phyloP scores from a whole-genome alignment of 2,329 filamentous ascomycete genomes.

The Xylogone sp. region DNA sequence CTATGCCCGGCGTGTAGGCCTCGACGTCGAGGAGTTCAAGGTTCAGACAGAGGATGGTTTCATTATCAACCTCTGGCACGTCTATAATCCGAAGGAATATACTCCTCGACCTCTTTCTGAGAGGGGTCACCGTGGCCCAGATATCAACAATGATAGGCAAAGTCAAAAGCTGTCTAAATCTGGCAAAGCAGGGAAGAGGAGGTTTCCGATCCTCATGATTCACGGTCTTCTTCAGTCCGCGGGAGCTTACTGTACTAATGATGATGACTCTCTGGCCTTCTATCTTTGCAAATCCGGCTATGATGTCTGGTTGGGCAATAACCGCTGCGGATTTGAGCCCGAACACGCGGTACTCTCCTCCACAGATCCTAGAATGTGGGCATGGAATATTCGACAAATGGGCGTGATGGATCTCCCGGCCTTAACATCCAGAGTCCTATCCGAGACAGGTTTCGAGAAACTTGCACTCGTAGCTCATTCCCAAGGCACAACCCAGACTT shows the following conservation, averaged over 20 bases:
- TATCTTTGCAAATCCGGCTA: conserved; percentile 89
- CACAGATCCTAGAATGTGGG: conserved; percentile 88
- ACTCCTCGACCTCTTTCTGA: conserved; percentile 44
- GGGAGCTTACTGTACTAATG: conserved; percentile 85
- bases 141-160: conserved; percentile 41
- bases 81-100: conserved; percentile 80
- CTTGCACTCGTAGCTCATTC: conserved; percentile 82
- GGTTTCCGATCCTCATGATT: conserved; percentile 82
- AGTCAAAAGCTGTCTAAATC: conserved; percentile 31
- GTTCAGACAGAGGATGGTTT: conserved; percentile 95
- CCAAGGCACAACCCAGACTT: conserved; percentile 85
- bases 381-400: conserved; percentile 95
- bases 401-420: conserved; percentile 84
- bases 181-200: conserved; percentile 32
- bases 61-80: conserved; percentile 82
- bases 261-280: conserved; percentile 86
- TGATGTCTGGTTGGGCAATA: conserved; percentile 95
- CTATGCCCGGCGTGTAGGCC: conserved; percentile 81
- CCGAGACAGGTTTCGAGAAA: conserved; percentile 78
- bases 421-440: conserved; percentile 72
- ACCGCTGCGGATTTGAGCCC: conserved; percentile 80
- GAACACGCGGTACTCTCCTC: conserved; percentile 68
- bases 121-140: conserved; percentile 52
- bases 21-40: conserved; percentile 78
- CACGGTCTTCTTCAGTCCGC: conserved; percentile 86